phyloP scores from a whole-genome alignment of 2,329 filamentous ascomycete genomes.

The Fusarium globosum region DNA sequence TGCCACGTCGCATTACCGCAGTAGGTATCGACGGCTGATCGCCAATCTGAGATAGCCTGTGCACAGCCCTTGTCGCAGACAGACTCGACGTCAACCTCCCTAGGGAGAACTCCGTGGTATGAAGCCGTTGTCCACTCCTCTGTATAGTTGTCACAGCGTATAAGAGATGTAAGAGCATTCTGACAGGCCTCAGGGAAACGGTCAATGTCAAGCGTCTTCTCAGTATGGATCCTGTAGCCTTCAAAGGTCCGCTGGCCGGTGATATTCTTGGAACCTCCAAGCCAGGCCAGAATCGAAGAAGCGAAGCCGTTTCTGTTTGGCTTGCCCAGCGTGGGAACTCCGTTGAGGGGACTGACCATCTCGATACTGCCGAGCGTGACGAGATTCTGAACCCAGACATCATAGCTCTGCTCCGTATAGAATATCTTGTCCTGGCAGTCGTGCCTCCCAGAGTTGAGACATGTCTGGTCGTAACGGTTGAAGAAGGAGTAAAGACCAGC shows the following conservation, averaged over 20 bases:
- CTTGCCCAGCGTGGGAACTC: conserved; percentile 7
- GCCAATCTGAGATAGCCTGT: background rate
- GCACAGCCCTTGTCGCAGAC: background rate
- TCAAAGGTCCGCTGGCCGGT: conserved; percentile 24
- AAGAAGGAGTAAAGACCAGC: conserved; percentile 48
- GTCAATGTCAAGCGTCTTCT: background rate
- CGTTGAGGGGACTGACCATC: conserved; percentile 29
- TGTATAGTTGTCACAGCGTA: conserved; percentile 7
- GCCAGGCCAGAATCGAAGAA: conserved; percentile 36
- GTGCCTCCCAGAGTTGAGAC: conserved; percentile 14
- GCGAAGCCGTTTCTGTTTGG: conserved; percentile 32
- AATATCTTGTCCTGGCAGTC: conserved; percentile 41
- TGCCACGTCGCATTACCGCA: conserved; percentile 1
- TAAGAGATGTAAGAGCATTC: conserved; percentile 11
- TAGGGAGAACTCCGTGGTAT: background rate
- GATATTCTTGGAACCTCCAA: conserved; percentile 15
- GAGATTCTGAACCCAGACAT: conserved; percentile 44
- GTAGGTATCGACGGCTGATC: background rate
- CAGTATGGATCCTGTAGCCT: conserved; percentile 17
- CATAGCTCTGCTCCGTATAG: conserved; percentile 30
- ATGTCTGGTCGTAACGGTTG: conserved; percentile 41
- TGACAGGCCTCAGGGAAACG: conserved; percentile 1
- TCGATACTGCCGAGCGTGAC: conserved; percentile 28
- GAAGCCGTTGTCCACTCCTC: background rate
- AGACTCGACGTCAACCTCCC: background rate